Conservation (phyloP, 805 yeast species). For the Kurtzmaniella cleridarum region DNA sequence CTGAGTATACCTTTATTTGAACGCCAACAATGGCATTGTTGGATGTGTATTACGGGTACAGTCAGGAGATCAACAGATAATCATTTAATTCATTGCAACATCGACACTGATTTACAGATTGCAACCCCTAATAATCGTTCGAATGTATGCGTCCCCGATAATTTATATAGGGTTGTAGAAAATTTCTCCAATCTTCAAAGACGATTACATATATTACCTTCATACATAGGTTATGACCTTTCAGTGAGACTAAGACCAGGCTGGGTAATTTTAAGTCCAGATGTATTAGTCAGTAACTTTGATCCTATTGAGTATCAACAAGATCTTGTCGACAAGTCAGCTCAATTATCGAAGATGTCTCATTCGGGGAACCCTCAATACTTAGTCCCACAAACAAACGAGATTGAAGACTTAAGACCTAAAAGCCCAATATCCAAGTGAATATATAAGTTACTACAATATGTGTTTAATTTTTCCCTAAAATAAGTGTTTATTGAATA, state of each 20-base stretch:
- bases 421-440: conserved; percentile 52
- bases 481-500: neutral
- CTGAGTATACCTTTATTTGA: conserved; percentile 40
- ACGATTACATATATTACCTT: conserved; percentile 80
- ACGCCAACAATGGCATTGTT: conserved; percentile 90
- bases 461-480: neutral
- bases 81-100: conserved; percentile 84
- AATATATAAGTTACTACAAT: too few relatives aligned
- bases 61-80: conserved; percentile 80
- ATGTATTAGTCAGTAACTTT: conserved; percentile 70
- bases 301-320: conserved; percentile 24
- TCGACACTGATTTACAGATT: conserved; percentile 81
- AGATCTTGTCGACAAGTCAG: conserved; percentile 27
- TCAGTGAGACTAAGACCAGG: conserved; percentile 72
- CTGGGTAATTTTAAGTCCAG: conserved; percentile 89
- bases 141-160: conserved; percentile 49
- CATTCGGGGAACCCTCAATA: conserved; percentile 22
- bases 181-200: conserved; percentile 80
- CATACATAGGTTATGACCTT: conserved; percentile 57
- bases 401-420: conserved; percentile 78
- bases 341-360: conserved; percentile 7
- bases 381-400: conserved; percentile 59
- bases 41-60: conserved; percentile 97
- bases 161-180: conserved; percentile 78
- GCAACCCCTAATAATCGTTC: conserved; percentile 3